Base-by-base conservation (phyloP, 495 filamentous ascomycete genomes). In the Trichoderma reesei region DNA sequence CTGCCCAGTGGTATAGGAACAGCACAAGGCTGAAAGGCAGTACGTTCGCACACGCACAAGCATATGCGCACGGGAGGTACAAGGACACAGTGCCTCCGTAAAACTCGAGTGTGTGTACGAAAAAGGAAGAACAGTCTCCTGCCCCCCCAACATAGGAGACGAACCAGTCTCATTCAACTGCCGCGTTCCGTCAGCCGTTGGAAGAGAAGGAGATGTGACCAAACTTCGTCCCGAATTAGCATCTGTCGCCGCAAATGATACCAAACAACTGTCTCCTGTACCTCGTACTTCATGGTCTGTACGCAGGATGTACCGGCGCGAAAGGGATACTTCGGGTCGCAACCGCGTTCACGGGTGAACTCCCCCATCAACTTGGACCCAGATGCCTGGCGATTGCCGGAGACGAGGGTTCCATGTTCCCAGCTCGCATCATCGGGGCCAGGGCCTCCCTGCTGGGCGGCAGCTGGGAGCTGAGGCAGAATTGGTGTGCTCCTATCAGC, bases 11-110 rank as follows among this genome's bases (percentile, higher is more conserved):
- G 18, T 2, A 56, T 56, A 7, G 26, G 10, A 20, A 56, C 9
- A 56, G 51, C 51, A 56, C 26, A 34, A 56, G 51, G 51, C 51
- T 56, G 51, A 56, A 26, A 56, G 51, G 51, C 51, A 9, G 34
- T 56, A 56, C 26, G 20, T 56, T 56, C 51, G 51, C 20, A 2
- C 26, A 56, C 34, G 51, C 34, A 56, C 26, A n/a, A n/a, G n/a
- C n/a, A n/a, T n/a, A n/a, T n/a, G n/a, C n/a, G n/a, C n/a, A n/a
- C n/a, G n/a, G n/a, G n/a, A n/a, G n/a, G n/a, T n/a, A n/a, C 46
- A 51, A 20, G 20, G 2, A 51, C 46, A 9, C 20, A 13, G 46
- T 26, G 20, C 18, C 46, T 51, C 3, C 3, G 41, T 11, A 42
- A 14, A 11, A 42, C 41, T 11, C 3, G 8, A 42, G 10, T 16